Evolutionary conservation across 352 stramenopile species (phyloP).

Genomic region (Globisporangium canariense): DNA sequence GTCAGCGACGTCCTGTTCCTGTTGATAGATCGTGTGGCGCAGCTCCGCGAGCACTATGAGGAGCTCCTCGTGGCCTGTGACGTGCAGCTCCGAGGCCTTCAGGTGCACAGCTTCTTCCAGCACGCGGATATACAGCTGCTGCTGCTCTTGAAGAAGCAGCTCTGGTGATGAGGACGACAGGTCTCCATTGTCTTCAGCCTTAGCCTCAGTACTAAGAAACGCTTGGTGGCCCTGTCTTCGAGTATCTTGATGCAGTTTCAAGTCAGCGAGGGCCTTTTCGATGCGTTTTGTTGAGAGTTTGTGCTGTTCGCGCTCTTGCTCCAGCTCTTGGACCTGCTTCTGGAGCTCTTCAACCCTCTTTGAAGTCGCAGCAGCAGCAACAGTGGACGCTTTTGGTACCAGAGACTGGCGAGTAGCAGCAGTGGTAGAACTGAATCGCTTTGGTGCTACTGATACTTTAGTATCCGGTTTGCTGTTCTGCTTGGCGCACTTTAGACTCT

Average conservation of each 20-base stretch:
- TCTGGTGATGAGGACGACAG: constrained; percentile 4
- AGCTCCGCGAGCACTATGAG: constrained; percentile 73
- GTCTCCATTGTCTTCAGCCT: background rate
- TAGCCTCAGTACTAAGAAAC: constrained; percentile 1
- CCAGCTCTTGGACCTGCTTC: constrained; percentile 35
- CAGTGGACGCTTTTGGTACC: background rate
- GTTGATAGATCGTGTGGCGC: constrained; percentile 71
- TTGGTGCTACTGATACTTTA: constrained; percentile 3
- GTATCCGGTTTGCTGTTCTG: constrained; percentile 4
- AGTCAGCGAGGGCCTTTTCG: constrained; percentile 32
- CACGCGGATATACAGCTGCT: constrained; percentile 62
- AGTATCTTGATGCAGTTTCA: constrained; percentile 35
- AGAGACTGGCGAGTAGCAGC: background rate
- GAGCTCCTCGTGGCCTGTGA: constrained; percentile 73
- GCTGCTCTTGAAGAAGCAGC: constrained; percentile 33
- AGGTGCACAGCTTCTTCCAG: constrained; percentile 75
- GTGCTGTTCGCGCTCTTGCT: constrained; percentile 41
- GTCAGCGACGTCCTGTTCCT: constrained; percentile 53
- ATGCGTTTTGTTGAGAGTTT: constrained; percentile 32
- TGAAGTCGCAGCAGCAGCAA: constrained; percentile 10
- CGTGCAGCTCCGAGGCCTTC: constrained; percentile 61
- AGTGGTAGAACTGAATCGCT: background rate
- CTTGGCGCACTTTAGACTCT: constrained; percentile 29
- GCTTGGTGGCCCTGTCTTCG: background rate
- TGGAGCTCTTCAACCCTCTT: constrained; percentile 30